These are phyloP conservation scores for Polyporus tsugae DNA, from an alignment of 1,284 basidiomycete species.

Conservation along the genomic window DNA sequence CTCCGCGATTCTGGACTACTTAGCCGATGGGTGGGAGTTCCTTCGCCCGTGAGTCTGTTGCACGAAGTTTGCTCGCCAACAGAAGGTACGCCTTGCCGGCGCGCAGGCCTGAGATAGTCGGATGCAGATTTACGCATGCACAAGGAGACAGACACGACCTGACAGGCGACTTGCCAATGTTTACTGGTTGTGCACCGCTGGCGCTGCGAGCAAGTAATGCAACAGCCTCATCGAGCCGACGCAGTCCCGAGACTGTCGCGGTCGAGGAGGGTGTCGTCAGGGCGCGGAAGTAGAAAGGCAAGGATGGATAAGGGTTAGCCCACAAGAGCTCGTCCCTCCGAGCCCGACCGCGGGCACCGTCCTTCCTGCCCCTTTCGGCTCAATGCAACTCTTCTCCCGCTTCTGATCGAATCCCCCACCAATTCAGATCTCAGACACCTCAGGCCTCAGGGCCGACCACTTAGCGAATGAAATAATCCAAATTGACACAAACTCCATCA, in stretches of 20 bases:
- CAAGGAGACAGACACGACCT: neutral
- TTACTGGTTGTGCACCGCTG: neutral
- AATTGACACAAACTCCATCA: neutral
- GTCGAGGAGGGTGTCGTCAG: neutral
- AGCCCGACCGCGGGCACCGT: conserved; percentile 24
- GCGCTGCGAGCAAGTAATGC: conserved; percentile 6
- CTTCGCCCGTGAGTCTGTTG: neutral
- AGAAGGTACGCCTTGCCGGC: conserved; percentile 7
- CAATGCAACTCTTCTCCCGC: conserved; percentile 2
- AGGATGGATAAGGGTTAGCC: conserved; percentile 22
- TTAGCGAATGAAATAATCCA: neutral
- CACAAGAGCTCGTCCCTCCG: neutral
- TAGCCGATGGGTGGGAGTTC: conserved; percentile 7
- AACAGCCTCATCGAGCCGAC: neutral
- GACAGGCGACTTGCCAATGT: conserved; percentile 4
- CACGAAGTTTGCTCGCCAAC: conserved; percentile 3
- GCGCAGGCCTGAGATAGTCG: conserved; percentile 3
- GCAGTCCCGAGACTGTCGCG: conserved; percentile 1
- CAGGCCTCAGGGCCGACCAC: conserved; percentile 2
- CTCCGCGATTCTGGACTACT: neutral
- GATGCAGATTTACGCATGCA: neutral
- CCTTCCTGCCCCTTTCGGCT: conserved; percentile 22
- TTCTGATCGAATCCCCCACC: conserved; percentile 20
- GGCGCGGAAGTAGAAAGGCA: conserved; percentile 26
- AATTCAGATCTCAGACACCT: neutral